Base-by-base conservation (phyloP, 2,329 filamentous ascomycete genomes). In the Exophiala alcalophila region DNA sequence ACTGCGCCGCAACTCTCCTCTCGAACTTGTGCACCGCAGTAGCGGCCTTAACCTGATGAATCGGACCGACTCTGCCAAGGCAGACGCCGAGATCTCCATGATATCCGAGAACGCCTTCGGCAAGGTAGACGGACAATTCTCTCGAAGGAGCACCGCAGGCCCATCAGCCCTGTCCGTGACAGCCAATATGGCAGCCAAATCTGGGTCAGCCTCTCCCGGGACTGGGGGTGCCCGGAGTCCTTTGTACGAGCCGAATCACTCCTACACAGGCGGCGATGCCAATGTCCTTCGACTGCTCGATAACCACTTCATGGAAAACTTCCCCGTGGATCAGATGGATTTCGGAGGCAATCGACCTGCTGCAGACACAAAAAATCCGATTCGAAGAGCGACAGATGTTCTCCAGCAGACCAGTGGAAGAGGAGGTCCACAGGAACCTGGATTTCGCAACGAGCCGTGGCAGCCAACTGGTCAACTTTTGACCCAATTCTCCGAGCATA, bases 401-500 rank as follows among this genome's bases (percentile, higher is more conserved):
- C 69, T 57, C 55, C 64, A 35, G 64, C 44, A 47, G 27, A 42
- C 21, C n/a, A 30, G 28, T 16, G 34, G 42, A n/a, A 45, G 27
- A 40, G 34, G 33, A 4, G 41, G 25, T 14, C 49, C 46, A 32
- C 49, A 48, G 30, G 49, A 47, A 23, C 41, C 37, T 18, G 33
- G 26, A 8, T 52, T 46, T 26, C 41, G 39, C 23, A 39, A 32
- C 16, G 79, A 78, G 41, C 76, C 79, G 2, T 98, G 92, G 92
- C 83, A 80, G 52, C 92, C 92, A 0, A 79, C 82, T 40, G 90
- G 92, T 2, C 83, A 81, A 37, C 73, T 97, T 6, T 84, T 97
- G 14, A 88, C 90, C 2, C 87, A 87, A 1, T 89, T 97, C 59
- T 81, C 86, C 1, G 92, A 98, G 61, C 92, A 98, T 60, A 81